Evolutionary conservation across 768 basidiomycete species (phyloP), one percentile per base, ranked within the genome.

Genomic region (Lactifluus pinguis): DNA sequence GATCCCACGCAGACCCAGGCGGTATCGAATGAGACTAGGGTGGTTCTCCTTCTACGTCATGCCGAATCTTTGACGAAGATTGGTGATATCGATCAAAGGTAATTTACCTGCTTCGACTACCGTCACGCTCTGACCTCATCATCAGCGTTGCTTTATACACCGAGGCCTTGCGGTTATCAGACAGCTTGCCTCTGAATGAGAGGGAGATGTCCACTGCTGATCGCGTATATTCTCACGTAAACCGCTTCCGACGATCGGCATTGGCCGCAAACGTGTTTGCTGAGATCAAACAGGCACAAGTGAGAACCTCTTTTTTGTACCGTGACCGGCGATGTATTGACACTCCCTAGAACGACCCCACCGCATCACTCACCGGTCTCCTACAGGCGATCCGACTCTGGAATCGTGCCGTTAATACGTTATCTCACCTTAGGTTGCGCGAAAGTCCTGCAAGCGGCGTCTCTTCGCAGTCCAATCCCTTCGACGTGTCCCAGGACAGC

Each of bases 381-480:
- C 73, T 88, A 13, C 87, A 88, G 64, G 82, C 87, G 0, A 76
- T 92, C 53, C 83, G 91, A 17, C 73, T 94, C 2, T 92, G 86
- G 84, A 89, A 88, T 69, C 83, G 89, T 30, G 90, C 92, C 4
- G 72, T 84, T 14, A 90, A 91, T 21, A 80, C 80, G 0, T 69
- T 92, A 0, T 71, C 80, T 6, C 83, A 88, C 34, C 75, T 91
- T 5, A 75, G 72, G n/a, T 79, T 80, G 17, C 70, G 72, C 1
- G 65, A 68, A 15, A 65, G 64, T 10, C 42, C 72, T 1, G 34
- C 71, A 4, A 61, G 65, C 44, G 67, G 72, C 50, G 56, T 69
- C 30, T 62, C 69, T 9, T 71, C 75, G n/a, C 76, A 78, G 7
- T 69, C 72, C 6, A 83, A 89, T 68, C 86, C 86, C 1, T 87